These are phyloP conservation scores for Gynandropsis gynandra DNA, from an alignment of 345 rosid species.

Conservation along the genomic window DNA sequence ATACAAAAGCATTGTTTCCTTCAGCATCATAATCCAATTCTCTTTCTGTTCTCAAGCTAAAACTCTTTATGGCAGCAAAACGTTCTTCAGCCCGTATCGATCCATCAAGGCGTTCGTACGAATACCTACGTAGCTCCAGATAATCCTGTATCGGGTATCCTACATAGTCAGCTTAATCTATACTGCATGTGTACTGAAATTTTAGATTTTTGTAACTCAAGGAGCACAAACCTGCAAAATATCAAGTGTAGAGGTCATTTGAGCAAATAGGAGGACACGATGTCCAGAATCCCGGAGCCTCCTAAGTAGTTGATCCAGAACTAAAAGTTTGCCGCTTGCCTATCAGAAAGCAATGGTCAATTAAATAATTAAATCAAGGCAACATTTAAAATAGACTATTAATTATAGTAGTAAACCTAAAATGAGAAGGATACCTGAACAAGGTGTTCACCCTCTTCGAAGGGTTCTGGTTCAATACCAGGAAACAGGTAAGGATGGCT, in stretches of 20 bases:
- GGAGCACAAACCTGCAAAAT: slow-evolving; percentile 58
- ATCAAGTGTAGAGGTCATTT: slow-evolving; percentile 88
- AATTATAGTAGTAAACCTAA: slow-evolving; percentile 2
- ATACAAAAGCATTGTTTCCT: slow-evolving; percentile 55
- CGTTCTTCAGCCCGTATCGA: slow-evolving; percentile 92
- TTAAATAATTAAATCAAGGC: neutral
- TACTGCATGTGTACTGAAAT: neutral
- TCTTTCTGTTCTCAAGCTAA: slow-evolving; percentile 40
- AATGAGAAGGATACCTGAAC: slow-evolving; percentile 50
- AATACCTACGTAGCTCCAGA: slow-evolving; percentile 68
- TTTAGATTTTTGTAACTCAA: neutral
- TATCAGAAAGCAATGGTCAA: slow-evolving; percentile 22
- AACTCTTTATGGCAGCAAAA: slow-evolving; percentile 82
- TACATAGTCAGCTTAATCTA: slow-evolving; percentile 8
- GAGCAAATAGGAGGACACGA: slow-evolving; percentile 86
- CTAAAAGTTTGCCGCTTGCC: slow-evolving; percentile 83
- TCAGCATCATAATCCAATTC: slow-evolving; percentile 29
- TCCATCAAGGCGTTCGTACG: slow-evolving; percentile 96
- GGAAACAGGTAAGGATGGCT: slow-evolving; percentile 95
- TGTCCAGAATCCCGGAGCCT: slow-evolving; percentile 59
- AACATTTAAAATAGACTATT: neutral
- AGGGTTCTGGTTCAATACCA: slow-evolving; percentile 92
- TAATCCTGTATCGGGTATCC: slow-evolving; percentile 46
- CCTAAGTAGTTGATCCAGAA: slow-evolving; percentile 62
- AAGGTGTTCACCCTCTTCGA: slow-evolving; percentile 88